Base-by-base conservation (phyloP, 2,329 filamentous ascomycete genomes). In the Claviceps sp. region DNA sequence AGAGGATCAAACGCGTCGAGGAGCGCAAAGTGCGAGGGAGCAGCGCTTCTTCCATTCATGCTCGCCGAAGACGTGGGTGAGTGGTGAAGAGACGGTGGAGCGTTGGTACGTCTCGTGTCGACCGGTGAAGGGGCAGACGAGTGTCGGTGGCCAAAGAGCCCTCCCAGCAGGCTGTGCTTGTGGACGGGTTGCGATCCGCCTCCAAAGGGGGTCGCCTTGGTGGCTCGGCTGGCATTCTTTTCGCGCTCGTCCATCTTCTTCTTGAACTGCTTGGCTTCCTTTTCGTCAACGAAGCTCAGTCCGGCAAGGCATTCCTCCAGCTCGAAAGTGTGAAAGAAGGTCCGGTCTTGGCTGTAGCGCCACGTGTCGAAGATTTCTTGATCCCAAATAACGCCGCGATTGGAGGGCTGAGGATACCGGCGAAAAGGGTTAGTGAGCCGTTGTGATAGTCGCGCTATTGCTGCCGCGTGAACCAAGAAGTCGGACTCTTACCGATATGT, bases 301-400 rank as follows among this genome's bases (percentile, higher is more conserved):
- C 84, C 93, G 5, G 89, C 93, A 54, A 94, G 72, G 62, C 89
- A 97, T 56, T 94, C 83, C 68, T 97, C 90, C 52, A 95, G 78
- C 71, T 98, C 93, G 65, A 98, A 98, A 5, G 88, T 89, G 69
- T 97, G 90, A 71, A 98, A 98, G 71, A 96, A 98, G 54, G 88
- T 91, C 55, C 93, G 84, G 66, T 98, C 93, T 64, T 96, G 91
- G 70, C 96, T 95, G 74, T 97, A 98, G 56, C 77, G 76, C 76
- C 95, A 97, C 49, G 82, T 83, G 60, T 98, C 91, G 71, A 95
- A 98, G 61, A 98, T 88, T 70, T 98, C 93, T 71, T 97, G 91
- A 63, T 95, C 90, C 88, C 88, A 96, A 62, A 96, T 85, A 49
- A 96, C 89, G 53, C 91, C 90, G 64, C 85, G 80, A 64, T 82